These are phyloP conservation scores for Cryphonectria naterciae DNA, from an alignment of 2,329 filamentous ascomycete genomes.

Conservation along the genomic window DNA sequence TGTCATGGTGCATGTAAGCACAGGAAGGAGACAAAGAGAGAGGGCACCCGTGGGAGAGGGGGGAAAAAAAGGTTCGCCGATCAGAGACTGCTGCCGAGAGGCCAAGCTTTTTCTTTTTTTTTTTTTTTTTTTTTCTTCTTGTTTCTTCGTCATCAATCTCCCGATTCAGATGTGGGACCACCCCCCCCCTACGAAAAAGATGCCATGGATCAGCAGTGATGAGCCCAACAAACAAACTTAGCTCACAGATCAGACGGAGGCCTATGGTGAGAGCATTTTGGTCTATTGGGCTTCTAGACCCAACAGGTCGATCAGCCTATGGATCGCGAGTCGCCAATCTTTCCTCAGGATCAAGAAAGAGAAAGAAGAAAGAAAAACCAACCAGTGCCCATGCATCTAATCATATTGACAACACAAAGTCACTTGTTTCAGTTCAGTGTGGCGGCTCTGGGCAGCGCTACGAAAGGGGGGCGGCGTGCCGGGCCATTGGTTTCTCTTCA, in stretches of 20 bases:
- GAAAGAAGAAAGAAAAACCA: not conserved
- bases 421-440: not conserved
- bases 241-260: constrained; percentile 1
- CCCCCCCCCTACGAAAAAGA: not conserved
- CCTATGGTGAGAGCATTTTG: not conserved
- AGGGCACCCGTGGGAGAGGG: too few relatives aligned
- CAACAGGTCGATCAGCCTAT: not conserved
- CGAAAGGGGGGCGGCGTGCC: not conserved
- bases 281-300: constrained; percentile 5
- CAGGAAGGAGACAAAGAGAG: not conserved
- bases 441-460: not conserved
- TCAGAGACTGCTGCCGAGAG: not conserved
- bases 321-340: not conserved
- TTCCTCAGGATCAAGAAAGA: not conserved
- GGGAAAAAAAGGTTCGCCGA: not conserved
- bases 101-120: constrained; percentile 9
- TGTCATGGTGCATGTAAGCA: not conserved
- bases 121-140: not conserved
- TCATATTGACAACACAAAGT: not conserved
- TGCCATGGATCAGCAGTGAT: constrained; percentile 2
- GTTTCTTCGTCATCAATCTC: constrained; percentile 11
- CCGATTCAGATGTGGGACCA: constrained; percentile 7
- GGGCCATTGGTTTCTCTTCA: not conserved
- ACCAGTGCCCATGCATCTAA: not conserved
- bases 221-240: not conserved